phyloP scores from a whole-genome alignment of 139 green algal species.

The Volvox africanus region DNA sequence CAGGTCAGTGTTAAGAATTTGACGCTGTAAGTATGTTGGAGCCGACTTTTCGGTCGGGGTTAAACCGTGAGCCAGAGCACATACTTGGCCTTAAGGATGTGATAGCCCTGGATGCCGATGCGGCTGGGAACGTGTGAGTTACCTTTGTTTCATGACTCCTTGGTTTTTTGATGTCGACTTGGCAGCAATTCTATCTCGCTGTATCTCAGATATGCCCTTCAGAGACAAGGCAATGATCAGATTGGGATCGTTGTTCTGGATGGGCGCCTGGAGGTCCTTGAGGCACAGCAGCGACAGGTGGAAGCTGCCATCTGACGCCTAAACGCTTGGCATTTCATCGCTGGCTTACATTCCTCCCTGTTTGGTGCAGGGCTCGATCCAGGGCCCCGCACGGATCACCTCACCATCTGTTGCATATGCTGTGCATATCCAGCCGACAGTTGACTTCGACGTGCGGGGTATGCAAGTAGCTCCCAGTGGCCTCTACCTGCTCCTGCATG shows the following conservation, averaged over 20 bases:
- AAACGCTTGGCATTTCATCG: neutral
- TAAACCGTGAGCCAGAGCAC: neutral
- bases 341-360: neutral
- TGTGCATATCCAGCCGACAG: neutral
- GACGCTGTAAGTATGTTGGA: too few species aligned
- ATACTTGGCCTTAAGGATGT: neutral
- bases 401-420: neutral
- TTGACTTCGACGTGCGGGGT: conserved; percentile 35
- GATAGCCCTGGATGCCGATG: conserved; percentile 11
- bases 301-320: neutral
- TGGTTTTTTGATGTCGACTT: too few species aligned
- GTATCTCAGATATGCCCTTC: conserved; percentile 23
- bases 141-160: too few species aligned
- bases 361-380: neutral
- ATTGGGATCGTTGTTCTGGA: conserved; percentile 5
- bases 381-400: neutral
- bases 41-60: too few species aligned
- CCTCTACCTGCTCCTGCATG: conserved; percentile 21
- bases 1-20: too few species aligned
- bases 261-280: conserved; percentile 32
- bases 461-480: conserved; percentile 28
- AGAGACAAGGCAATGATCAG: neutral
- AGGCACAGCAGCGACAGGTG: conserved; percentile 42
- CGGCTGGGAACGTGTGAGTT: conserved; percentile 21
- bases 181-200: neutral